Base-by-base conservation (phyloP, 148 eudicot species). In the Chenopodium suecicum region DNA sequence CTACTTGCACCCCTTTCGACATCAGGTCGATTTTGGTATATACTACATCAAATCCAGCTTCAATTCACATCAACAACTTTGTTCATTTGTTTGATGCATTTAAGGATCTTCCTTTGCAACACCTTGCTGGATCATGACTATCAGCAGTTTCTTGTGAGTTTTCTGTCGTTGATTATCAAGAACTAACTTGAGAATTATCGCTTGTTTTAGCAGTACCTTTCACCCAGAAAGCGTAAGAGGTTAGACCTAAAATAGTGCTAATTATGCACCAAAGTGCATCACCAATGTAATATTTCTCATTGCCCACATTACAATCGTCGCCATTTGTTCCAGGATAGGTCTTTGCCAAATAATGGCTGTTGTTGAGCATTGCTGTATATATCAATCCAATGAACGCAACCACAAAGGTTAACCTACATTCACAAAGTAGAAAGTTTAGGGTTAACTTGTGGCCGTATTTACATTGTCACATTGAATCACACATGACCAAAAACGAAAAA, bases 221-320 rank as follows among this genome's bases (percentile, higher is more conserved):
- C 12, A 16, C 78, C 27, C 74, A 76, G 4, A 70, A 48, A 11
- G 72, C 65, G 5, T 80, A 76, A 9, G 81, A 76, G 47, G 31
- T 11, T 1, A 84, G 54, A 20, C 60, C 80, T 23, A 84, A 74
- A 58, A 80, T 19, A 12, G 65, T 29, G 37, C 13, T 84, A 37
- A 84, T 31, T 47, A 77, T 20, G 54, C 86, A 76, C 86, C 86
- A 80, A 76, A 80, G 9, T 14, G 83, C 83, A 12, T 67, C 78
- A 2, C 86, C 83, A 0, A 84, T 14, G 74, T 80, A 84, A 46
- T 75, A 76, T 25, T 50, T 17, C 11, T 76, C 76, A 20, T 27
- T 48, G 4, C 54, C 79, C 7, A 60, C 7, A 19, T 63, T 6
- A 3, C 83, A 84, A 1, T 22, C 16, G 4, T 41, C 13, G 1